Base-by-base conservation (phyloP, 2,329 filamentous ascomycete genomes). In the Verticillium longisporum region DNA sequence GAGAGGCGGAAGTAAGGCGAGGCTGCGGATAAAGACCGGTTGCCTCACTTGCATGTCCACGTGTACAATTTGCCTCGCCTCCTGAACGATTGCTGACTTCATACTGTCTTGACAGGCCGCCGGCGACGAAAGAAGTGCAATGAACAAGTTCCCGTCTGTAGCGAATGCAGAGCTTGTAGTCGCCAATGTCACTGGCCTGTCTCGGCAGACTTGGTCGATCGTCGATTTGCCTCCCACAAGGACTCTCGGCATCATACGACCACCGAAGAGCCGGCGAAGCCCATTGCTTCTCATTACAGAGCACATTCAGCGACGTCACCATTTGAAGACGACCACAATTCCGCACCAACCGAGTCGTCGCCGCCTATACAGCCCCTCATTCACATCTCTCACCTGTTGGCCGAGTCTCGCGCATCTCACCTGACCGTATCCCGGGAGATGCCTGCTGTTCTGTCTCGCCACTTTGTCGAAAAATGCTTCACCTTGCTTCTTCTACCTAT, bases 401-500 rank as follows among this genome's bases (percentile, higher is more conserved):
- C 34, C 34, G 34, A 36, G 13, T 36, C 34, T 9, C 9, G 13
- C 34, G 34, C 13, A 36, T 36, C 34, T 36, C 3, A 36, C 34
- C 7, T 13, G 13, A 13, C 34, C 34, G 13, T 36, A 9, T 36
- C 34, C 13, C 34, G 56, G 4, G 61, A 65, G 4, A 41, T 68
- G 3, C 67, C 68, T 13, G 26, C 61, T 1, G 57, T 56, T 0
- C 45, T 69, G 21, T 61, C 63, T 2, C 62, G 62, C 6, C 67
- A 69, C 56, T 69, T 69, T 54, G 61, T 65, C 55, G 59, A 63
- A 5, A 62, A 60, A 53, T 69, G 66, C 55, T 67, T 62, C 4
- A 38, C 58, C 5, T 64, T 71, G 4, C 60, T 72, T 1, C 55
- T 72, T 0, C 60, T 72, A 1, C 71, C 70, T 0, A 65, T 65